These are phyloP conservation scores for Buxus sempervirens DNA, from an alignment of 164 flowering plant genomes.

Conservation along the genomic window DNA sequence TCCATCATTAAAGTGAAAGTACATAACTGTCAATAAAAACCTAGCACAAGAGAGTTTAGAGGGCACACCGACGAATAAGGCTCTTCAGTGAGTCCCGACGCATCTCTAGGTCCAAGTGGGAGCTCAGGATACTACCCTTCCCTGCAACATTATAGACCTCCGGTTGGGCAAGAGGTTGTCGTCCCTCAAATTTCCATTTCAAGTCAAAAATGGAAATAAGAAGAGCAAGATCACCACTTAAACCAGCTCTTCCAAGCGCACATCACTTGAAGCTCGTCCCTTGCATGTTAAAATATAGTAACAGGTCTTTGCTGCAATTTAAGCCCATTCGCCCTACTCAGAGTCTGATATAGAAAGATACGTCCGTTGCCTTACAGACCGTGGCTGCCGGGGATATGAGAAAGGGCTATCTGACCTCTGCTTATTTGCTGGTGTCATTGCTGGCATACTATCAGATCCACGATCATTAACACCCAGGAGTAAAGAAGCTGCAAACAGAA, in stretches of 20 bases:
- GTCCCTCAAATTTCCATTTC: background rate
- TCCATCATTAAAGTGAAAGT: too few relatives aligned
- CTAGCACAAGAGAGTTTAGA: background rate
- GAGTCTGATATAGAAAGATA: slow-evolving; percentile 79
- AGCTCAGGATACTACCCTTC: background rate
- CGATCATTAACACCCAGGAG: slow-evolving; percentile 65
- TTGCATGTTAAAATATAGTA: background rate
- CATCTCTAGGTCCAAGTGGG: too few relatives aligned
- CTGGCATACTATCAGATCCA: slow-evolving; percentile 31
- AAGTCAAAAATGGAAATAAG: background rate
- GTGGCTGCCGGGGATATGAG: slow-evolving; percentile 72
- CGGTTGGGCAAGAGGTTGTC: background rate
- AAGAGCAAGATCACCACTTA: background rate
- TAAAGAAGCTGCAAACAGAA: slow-evolving; percentile 58
- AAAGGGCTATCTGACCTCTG: slow-evolving; percentile 70
- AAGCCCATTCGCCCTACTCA: slow-evolving; percentile 31
- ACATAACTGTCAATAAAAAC: too few relatives aligned
- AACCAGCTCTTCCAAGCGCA: background rate
- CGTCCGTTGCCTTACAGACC: slow-evolving; percentile 71
- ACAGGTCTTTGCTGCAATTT: background rate
- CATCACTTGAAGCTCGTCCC: background rate
- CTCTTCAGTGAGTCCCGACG: background rate
- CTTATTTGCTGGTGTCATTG: slow-evolving; percentile 23
- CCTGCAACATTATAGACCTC: background rate
- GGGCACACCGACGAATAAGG: background rate